Conservation (phyloP, 768 basidiomycete genomes). For the Crassisporium funariophilum region DNA sequence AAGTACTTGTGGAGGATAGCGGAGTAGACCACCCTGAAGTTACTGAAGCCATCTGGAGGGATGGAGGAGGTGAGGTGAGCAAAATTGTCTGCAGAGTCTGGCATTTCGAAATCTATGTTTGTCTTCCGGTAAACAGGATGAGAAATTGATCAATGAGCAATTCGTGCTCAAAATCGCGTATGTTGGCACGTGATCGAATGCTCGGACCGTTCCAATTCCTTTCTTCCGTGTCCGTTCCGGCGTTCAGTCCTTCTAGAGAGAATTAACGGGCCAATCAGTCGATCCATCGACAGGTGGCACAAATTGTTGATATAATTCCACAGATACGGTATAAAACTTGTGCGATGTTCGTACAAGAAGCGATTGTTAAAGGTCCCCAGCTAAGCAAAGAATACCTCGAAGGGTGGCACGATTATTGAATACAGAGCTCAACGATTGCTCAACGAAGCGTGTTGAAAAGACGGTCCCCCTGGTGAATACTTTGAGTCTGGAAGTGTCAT, state of each 20-base stretch:
- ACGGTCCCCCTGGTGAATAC: conserved; percentile 73
- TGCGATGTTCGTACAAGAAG: too few relatives aligned
- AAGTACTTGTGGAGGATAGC: conserved; percentile 40
- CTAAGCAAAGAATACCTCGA: too few relatives aligned
- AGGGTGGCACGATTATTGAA: too few relatives aligned
- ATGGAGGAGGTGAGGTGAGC: conserved; percentile 2
- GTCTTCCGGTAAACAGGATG: conserved; percentile 13
- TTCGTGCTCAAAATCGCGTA: conserved; percentile 47
- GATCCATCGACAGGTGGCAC: too few relatives aligned
- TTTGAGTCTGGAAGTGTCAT: neutral
- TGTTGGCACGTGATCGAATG: conserved; percentile 30
- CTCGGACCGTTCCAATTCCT: neutral
- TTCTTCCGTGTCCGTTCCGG: neutral
- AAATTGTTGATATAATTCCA: too few relatives aligned
- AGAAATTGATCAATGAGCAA: conserved; percentile 31
- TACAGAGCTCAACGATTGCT: conserved; percentile 1
- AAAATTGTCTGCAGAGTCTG: conserved; percentile 3
- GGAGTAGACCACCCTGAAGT: conserved; percentile 42
- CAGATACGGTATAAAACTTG: too few relatives aligned
- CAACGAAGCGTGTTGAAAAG: conserved; percentile 74
- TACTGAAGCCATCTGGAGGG: conserved; percentile 18
- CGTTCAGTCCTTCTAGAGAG: too few relatives aligned
- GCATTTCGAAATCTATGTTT: conserved; percentile 20
- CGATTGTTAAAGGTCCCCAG: too few relatives aligned
- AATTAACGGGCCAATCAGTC: too few relatives aligned